Percentiles rank a stretch among this genome's conserved stretches.
Conservation (phyloP, 164 flowering plant species). For the Cinnamomum micranthum region DNA sequence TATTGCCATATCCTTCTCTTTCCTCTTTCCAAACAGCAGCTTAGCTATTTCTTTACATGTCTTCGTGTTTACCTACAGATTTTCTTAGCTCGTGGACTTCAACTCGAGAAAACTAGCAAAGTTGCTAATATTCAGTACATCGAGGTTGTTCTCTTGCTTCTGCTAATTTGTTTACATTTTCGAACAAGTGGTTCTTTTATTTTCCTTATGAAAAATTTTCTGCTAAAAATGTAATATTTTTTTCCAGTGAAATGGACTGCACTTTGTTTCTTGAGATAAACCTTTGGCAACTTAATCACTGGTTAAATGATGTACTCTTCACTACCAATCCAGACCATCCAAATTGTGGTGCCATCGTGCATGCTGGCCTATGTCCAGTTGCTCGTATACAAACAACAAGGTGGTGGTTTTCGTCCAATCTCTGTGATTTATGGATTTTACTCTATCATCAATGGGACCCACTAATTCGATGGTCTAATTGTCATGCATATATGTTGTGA, state of each 20-base stretch:
- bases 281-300: background rate
- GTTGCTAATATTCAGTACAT: slow-evolving; percentile 51
- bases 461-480: no score
- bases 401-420: no score
- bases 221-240: background rate
- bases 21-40: background rate
- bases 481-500: background rate
- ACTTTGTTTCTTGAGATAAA: background rate
- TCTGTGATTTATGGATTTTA: no score
- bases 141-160: slow-evolving; percentile 33
- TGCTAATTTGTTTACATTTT: background rate
- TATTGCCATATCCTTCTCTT: background rate
- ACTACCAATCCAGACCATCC: background rate
- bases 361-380: no score
- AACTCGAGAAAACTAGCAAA: slow-evolving; percentile 68
- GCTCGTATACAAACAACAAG: no score
- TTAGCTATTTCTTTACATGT: background rate
- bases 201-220: background rate
- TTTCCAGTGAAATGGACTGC: background rate
- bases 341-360: background rate
- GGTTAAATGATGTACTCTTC: background rate
- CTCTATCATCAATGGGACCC: background rate
- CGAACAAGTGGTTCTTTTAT: no score
- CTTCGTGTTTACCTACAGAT: slow-evolving; percentile 33
- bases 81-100: slow-evolving; percentile 62